Base-by-base conservation (phyloP, 139 green algal genomes). In the Pleodorina starrii region DNA sequence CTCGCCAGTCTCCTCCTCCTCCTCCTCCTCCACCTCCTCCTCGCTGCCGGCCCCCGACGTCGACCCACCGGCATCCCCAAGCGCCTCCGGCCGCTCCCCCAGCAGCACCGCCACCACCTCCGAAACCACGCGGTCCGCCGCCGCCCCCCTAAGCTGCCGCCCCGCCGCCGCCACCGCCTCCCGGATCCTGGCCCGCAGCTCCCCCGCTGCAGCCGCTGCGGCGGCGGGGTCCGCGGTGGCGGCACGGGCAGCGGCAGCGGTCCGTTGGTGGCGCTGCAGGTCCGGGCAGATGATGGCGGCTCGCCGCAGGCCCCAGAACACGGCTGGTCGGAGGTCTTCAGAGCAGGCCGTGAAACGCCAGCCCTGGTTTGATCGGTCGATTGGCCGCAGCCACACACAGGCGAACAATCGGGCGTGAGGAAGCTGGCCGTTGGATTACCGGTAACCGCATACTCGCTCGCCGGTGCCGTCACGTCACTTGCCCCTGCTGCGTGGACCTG, bases 271-370 rank as follows among this genome's bases (percentile, higher is more conserved):
- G 36, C 19, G 5, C 11, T 46, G 29, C 82, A 88, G 63, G 43
- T 68, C 48, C 2, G 73, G 48, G 60, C 85, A 90, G 10, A 51
- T 7, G 51, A 90, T 40, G 21, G 51, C 43, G 3, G 57, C n/a
- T 0, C 85, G 73, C 35, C 85, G 73, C 42, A 90, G 85, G 54
- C 85, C 85, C 85, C 85, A 90, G 74, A 90, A 90, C 46, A 57
- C 57, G 6, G 9, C 5, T 0, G 83, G 83, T 4, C 19, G 46
- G 21, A 81, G 54, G 17, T n/a, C 23, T 3, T 59, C 32, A 7
- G 25, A 10, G 2, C 46, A 57, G 27, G 77, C 77, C 5, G 78
- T 75, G 57, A 78, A 75, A 66, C 60, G 87, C 51, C 87, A 80
- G 48, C 77, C 60, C 48, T 86, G 85, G n/a, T 6, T 32, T 23